Base-by-base conservation (phyloP, 2,329 filamentous ascomycete species). In the Fusarium siculi region DNA sequence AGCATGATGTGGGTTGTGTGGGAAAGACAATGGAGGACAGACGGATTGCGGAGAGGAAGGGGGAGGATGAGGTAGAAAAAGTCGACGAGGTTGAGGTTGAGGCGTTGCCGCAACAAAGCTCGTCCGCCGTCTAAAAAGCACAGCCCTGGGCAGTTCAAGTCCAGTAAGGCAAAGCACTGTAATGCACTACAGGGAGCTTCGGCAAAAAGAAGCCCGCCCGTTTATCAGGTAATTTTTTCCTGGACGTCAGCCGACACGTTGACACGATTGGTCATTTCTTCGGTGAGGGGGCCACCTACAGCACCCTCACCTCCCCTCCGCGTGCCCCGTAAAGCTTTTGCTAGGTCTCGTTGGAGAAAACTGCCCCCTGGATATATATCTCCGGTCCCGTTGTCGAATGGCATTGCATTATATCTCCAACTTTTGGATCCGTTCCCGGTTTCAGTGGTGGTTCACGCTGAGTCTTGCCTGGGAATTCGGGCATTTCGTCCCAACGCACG, bases 1-100 rank as follows among this genome's bases (percentile, higher is more conserved):
- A 91, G 83, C 90, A 92, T 92, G 81, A 78, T 74, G 73, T 74
- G 71, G 73, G 63, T 74, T 70, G 69, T 74, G 69, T 71, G 70
- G 72, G 66, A 54, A 74, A 66, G 72, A 67, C 79, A 79, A 80
- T 78, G 72, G 75, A 52, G 64, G 46, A 52, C 43, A 39, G 52
- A 65, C 52, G 52, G 72, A 60, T 74, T 74, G 72, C 74, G 66
- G 63, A 68, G 63, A 61, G 58, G 66, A 63, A 70, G 61, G 70
- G 73, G 64, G 49, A 73, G 54, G 62, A 56, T 47, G 63, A 68
- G 56, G 71, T 72, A 63, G 57, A 73, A 73, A 74, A 74, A 74
- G 68, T 75, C 66, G 65, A 71, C 54, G 69, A 76, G 56, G 76
- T 75, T 66, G 71, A 75, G 57, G 70, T 75, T 72, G 74, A 77